phyloP scores from a whole-genome alignment of 2,329 filamentous ascomycete species.

The Fusarium neocosmosporiellum region DNA sequence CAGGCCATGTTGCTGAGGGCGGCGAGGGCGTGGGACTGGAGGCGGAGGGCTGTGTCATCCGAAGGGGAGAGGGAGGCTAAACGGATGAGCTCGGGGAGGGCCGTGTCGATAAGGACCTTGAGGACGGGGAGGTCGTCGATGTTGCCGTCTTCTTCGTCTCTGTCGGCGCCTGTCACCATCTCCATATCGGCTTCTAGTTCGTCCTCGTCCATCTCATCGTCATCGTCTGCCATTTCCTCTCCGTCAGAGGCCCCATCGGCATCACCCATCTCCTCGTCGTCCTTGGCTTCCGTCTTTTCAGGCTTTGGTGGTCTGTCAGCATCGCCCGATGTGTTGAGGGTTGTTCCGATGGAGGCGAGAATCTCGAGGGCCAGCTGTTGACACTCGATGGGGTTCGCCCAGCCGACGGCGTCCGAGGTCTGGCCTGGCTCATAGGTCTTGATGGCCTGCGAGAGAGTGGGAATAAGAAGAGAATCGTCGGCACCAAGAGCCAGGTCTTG shows the following conservation, averaged over 20 bases:
- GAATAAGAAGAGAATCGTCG: constrained; percentile 50
- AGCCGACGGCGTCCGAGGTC: constrained; percentile 49
- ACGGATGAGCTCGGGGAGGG: constrained; percentile 58
- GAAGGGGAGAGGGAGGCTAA: constrained; percentile 55
- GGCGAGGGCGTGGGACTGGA: constrained; percentile 67
- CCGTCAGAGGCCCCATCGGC: constrained; percentile 52
- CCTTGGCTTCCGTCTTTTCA: constrained; percentile 53
- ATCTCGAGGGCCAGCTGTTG: constrained; percentile 70
- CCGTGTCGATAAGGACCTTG: constrained; percentile 52
- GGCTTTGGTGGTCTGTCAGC: constrained; percentile 46
- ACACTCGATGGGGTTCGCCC: constrained; percentile 57
- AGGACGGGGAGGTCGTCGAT: constrained; percentile 67
- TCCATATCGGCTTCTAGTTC: constrained; percentile 74
- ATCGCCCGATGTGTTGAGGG: constrained; percentile 63
- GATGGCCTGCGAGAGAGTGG: constrained; percentile 51
- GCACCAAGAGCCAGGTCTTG: constrained; percentile 42
- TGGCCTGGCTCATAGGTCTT: constrained; percentile 42
- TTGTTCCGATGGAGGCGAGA: constrained; percentile 72
- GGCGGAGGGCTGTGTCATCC: constrained; percentile 54
- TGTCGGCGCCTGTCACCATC: constrained; percentile 65
- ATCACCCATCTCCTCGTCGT: constrained; percentile 54
- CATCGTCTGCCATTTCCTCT: constrained; percentile 52
- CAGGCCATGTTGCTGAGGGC: constrained; percentile 76
- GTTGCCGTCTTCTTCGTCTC: constrained; percentile 51
- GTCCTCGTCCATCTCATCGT: constrained; percentile 67